phyloP scores from a whole-genome alignment of 192 early-diverging fungal genomes.

The Pecoramyces ruminantium region DNA sequence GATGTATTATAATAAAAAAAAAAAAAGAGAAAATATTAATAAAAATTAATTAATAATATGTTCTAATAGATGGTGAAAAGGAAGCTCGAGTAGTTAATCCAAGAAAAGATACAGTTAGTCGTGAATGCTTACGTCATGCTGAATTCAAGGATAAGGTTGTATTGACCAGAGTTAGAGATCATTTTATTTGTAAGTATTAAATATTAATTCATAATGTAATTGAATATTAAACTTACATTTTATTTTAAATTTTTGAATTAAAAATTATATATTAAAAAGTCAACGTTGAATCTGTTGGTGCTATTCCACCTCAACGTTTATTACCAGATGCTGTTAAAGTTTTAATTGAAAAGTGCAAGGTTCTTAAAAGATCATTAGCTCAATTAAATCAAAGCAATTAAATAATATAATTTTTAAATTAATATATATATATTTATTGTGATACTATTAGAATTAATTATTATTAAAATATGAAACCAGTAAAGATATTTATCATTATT shows the following conservation, averaged over 20 bases:
- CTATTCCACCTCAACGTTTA: slow-evolving; percentile 54
- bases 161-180: slow-evolving; percentile 79
- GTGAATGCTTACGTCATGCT: slow-evolving; percentile 80
- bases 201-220: no score
- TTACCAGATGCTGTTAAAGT: slow-evolving; percentile 62
- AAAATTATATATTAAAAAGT: slow-evolving; percentile 21
- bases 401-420: not conserved
- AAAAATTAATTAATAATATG: no score
- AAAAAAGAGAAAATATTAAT: no score
- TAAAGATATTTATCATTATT: no score
- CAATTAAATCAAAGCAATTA: not conserved
- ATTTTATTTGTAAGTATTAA: slow-evolving; percentile 78
- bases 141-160: slow-evolving; percentile 83
- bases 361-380: not conserved
- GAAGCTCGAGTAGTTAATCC: slow-evolving; percentile 72
- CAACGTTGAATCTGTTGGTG: slow-evolving; percentile 72
- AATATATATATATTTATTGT: no score
- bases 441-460: not conserved
- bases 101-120: slow-evolving; percentile 85
- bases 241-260: no score
- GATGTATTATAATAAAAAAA: no score
- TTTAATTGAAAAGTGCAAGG: slow-evolving; percentile 60
- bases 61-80: slow-evolving; percentile 24
- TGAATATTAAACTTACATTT: no score
- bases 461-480: no score